These are phyloP conservation scores for Rhizoclosmatium sp. DNA, from an alignment of 192 early-diverging fungal genomes.

Conservation along the genomic window DNA sequence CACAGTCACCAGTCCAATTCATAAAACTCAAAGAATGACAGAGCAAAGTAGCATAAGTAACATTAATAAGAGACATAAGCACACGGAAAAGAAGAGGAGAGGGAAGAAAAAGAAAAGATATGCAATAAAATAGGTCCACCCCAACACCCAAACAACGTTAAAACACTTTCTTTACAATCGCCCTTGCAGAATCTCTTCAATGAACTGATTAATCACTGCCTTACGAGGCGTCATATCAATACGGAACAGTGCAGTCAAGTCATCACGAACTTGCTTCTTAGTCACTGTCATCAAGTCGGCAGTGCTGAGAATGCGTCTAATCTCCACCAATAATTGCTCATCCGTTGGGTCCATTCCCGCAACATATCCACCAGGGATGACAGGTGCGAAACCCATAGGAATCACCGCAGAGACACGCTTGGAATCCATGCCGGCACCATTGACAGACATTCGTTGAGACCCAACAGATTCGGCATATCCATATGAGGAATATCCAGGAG, in stretches of 20 bases:
- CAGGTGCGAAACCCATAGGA: background rate
- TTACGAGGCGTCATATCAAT: conserved; percentile 84
- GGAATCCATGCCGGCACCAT: background rate
- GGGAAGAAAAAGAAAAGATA: background rate
- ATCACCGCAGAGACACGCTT: background rate
- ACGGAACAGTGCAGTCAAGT: conserved; percentile 80
- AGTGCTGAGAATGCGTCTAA: conserved; percentile 72
- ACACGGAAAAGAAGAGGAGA: background rate
- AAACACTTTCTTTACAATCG: conserved; percentile 17
- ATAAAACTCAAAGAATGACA: too few species aligned
- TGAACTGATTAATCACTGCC: conserved; percentile 82
- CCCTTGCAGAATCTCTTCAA: conserved; percentile 63
- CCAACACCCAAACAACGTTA: background rate
- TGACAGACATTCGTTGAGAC: conserved; percentile 10
- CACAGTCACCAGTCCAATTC: too few species aligned
- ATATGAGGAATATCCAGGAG: conserved; percentile 27
- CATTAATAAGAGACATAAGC: background rate
- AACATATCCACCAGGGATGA: background rate
- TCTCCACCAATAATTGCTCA: conserved; percentile 55
- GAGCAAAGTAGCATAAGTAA: too few species aligned
- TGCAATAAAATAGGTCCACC: background rate
- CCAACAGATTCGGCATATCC: conserved; percentile 32
- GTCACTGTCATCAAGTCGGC: conserved; percentile 98
- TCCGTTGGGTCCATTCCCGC: conserved; percentile 36
- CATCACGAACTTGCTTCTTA: conserved; percentile 95